Evolutionary conservation across 305 asterid genomes (phyloP).

Genomic region (Withania somnifera): DNA sequence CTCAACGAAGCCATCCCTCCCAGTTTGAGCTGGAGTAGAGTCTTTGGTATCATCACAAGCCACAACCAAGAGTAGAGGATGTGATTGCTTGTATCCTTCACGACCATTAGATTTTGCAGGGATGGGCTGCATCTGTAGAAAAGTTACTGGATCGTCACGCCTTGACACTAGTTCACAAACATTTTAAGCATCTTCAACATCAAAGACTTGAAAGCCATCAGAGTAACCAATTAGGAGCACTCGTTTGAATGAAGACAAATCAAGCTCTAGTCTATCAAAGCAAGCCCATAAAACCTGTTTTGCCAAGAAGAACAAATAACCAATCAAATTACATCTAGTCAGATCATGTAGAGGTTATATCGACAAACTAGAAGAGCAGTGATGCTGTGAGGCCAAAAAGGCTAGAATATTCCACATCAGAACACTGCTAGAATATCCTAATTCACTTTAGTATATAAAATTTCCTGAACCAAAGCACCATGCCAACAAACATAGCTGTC

Average conservation of each 20-base stretch:
- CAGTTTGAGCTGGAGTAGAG: constrained; percentile 19
- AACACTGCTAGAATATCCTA: neutral
- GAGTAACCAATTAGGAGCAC: constrained; percentile 82
- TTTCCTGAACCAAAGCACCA: neutral
- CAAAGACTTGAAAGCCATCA: constrained; percentile 91
- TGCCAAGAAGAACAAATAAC: neutral
- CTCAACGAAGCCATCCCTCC: constrained; percentile 37
- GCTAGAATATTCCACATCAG: neutral
- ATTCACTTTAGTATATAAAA: neutral
- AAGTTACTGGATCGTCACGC: constrained; percentile 94
- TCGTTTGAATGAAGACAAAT: constrained; percentile 37
- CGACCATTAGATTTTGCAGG: constrained; percentile 50
- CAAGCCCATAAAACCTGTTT: constrained; percentile 94
- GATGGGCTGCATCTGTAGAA: constrained; percentile 72
- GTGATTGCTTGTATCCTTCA: constrained; percentile 47
- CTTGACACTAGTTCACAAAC: constrained; percentile 80
- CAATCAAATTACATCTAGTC: neutral
- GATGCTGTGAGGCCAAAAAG: neutral
- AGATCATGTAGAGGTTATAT: neutral
- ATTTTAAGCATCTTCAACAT: constrained; percentile 78
- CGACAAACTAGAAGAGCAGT: neutral
- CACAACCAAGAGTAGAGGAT: constrained; percentile 76
- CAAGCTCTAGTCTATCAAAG: constrained; percentile 73
- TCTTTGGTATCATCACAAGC: constrained; percentile 51
- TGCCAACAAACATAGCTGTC: neutral